Evolutionary conservation across 2,329 filamentous ascomycete species (phyloP).

Genomic region (Helotiales sp.): DNA sequence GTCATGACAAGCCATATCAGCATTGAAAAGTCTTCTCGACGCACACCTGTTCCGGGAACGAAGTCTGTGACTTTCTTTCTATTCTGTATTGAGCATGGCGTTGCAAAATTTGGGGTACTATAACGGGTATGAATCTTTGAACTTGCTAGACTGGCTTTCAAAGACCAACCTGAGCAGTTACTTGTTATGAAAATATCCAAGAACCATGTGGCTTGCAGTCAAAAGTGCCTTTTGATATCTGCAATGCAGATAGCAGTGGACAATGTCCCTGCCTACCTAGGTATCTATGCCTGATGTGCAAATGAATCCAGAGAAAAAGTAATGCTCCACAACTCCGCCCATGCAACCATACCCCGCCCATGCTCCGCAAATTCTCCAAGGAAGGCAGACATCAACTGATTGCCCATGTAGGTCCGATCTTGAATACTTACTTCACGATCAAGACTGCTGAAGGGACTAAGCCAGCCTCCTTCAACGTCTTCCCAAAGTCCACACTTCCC

Average conservation of each 20-base stretch:
- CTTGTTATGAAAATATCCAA: not conserved
- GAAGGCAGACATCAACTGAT: not conserved
- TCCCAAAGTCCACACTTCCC: constrained; percentile 72
- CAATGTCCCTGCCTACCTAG: too few relatives aligned
- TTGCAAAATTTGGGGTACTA: not conserved
- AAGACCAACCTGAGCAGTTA: not conserved
- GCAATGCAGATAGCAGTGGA: not conserved
- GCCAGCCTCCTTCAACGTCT: constrained; percentile 90
- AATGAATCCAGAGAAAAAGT: not conserved
- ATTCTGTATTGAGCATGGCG: not conserved
- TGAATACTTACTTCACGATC: constrained; percentile 59
- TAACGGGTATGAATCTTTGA: not conserved
- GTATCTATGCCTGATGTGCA: not conserved
- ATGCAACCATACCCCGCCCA: not conserved
- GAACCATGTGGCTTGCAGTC: not conserved
- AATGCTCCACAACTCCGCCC: not conserved
- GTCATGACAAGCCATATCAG: too few relatives aligned
- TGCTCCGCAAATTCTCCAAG: not conserved
- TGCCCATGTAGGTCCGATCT: not conserved
- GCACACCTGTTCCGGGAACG: too few relatives aligned
- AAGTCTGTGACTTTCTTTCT: too few relatives aligned
- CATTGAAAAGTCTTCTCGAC: too few relatives aligned
- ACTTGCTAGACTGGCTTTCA: not conserved
- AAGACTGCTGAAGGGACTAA: constrained; percentile 88
- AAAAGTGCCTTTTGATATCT: not conserved